Percentiles rank a stretch among this genome's conserved stretches.
Conservation (phyloP, 176 grass and related monocot genomes). For the Triticum turgidum region DNA sequence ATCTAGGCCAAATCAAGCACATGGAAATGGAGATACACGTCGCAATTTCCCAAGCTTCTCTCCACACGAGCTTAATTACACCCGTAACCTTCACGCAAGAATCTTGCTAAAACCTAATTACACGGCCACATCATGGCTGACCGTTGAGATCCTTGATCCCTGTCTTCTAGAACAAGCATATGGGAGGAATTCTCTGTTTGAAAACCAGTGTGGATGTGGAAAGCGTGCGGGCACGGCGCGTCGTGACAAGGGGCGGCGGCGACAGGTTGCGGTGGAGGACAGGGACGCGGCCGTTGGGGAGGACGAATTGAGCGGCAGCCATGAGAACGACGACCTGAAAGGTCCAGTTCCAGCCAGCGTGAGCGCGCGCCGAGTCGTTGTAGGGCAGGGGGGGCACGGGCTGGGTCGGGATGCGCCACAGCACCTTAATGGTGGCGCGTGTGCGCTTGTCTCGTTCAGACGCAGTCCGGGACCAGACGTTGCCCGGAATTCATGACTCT, state of each 20-base stretch:
- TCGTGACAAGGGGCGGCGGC: neutral
- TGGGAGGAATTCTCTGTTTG: neutral
- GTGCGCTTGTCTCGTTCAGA: constrained; percentile 21
- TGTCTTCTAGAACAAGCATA: constrained; percentile 31
- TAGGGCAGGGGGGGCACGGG: constrained; percentile 30
- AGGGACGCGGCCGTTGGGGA: constrained; percentile 15
- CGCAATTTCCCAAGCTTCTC: neutral
- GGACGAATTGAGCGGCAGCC: neutral
- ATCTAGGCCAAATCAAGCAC: neutral
- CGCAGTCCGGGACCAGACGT: constrained; percentile 11
- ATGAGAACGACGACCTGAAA: constrained; percentile 38
- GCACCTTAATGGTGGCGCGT: constrained; percentile 17
- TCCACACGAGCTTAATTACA: neutral
- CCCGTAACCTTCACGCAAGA: neutral
- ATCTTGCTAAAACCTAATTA: neutral
- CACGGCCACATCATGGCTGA: neutral
- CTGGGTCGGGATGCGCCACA: neutral
- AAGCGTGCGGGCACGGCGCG: neutral
- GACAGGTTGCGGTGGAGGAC: constrained; percentile 6
- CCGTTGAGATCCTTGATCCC: neutral
- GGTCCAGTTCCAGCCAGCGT: constrained; percentile 20
- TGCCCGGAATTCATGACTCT: neutral
- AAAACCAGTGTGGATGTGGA: constrained; percentile 1
- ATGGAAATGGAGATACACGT: neutral
- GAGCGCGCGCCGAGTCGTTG: neutral